These are phyloP conservation scores for Desmodesmus armatus DNA, from an alignment of 139 green algal genomes.

Conservation along the genomic window DNA sequence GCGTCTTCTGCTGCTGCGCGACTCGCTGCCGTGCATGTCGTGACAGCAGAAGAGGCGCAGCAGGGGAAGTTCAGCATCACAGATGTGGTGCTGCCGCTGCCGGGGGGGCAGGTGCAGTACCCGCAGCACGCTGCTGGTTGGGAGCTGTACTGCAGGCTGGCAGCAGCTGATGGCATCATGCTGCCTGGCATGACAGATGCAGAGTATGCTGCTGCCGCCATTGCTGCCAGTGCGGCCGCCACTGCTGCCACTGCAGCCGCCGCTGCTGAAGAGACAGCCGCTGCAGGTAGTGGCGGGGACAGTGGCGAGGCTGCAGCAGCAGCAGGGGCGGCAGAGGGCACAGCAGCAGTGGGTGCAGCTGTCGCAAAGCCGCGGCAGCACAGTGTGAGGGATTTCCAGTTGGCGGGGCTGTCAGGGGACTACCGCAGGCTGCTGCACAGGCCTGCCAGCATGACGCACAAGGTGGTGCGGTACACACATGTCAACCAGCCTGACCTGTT, in stretches of 20 bases:
- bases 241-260: not conserved
- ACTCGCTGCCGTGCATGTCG: conserved; percentile 67
- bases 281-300: too few species aligned
- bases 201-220: not conserved
- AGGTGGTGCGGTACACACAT: conserved; percentile 64
- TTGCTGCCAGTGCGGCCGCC: not conserved
- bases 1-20: conserved; percentile 23
- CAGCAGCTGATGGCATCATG: conserved; percentile 52
- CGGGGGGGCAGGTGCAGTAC: conserved; percentile 64
- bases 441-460: conserved; percentile 57
- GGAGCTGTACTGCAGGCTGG: conserved; percentile 60
- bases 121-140: conserved; percentile 49
- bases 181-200: conserved; percentile 39
- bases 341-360: not conserved
- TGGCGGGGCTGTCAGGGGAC: conserved; percentile 67
- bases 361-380: not conserved
- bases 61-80: conserved; percentile 65
- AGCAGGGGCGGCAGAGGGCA: not conserved
- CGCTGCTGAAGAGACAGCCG: not conserved
- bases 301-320: not conserved
- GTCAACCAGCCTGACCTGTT: conserved; percentile 71
- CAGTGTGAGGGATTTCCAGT: conserved; percentile 60
- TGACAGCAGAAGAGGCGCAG: conserved; percentile 82
- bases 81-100: conserved; percentile 93
- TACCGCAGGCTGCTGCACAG: conserved; percentile 80